Evolutionary conservation across 345 rosid genomes (phyloP).

Genomic region (Arabis hirsuta): DNA sequence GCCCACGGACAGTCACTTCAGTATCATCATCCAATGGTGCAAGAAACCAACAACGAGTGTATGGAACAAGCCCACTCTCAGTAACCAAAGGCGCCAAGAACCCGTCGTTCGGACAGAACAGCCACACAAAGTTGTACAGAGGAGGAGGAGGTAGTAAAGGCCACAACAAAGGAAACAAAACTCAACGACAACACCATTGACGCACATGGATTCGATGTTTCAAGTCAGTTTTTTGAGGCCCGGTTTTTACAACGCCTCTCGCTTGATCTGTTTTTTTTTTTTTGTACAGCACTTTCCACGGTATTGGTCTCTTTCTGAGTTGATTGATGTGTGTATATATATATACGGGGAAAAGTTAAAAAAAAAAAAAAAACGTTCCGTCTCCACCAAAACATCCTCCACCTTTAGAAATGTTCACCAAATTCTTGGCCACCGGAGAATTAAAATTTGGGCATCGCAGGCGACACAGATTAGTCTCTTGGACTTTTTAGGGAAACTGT

Average conservation of each 20-base stretch:
- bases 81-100: conserved; percentile 33
- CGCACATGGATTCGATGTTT: neutral
- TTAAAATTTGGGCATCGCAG: no score
- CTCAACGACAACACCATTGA: conserved; percentile 39
- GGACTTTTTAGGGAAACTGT: no score
- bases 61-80: conserved; percentile 39
- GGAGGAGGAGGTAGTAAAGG: conserved; percentile 35
- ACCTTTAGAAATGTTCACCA: no score
- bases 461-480: no score
- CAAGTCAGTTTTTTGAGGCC: conserved; percentile 32
- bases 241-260: conserved; percentile 32
- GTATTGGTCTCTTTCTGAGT: conserved; percentile 6
- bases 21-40: conserved; percentile 27
- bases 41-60: conserved; percentile 40
- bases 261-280: neutral
- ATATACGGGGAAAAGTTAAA: neutral
- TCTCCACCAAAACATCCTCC: neutral
- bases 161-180: conserved; percentile 36
- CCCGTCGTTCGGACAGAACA: conserved; percentile 32
- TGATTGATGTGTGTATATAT: conserved; percentile 38
- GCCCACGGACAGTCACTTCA: neutral
- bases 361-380: neutral
- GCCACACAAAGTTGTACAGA: conserved; percentile 37
- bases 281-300: conserved; percentile 35
- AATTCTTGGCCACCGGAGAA: neutral